These are phyloP conservation scores for Citrullus amarus DNA, from an alignment of 306 rosid species.

Conservation along the genomic window DNA sequence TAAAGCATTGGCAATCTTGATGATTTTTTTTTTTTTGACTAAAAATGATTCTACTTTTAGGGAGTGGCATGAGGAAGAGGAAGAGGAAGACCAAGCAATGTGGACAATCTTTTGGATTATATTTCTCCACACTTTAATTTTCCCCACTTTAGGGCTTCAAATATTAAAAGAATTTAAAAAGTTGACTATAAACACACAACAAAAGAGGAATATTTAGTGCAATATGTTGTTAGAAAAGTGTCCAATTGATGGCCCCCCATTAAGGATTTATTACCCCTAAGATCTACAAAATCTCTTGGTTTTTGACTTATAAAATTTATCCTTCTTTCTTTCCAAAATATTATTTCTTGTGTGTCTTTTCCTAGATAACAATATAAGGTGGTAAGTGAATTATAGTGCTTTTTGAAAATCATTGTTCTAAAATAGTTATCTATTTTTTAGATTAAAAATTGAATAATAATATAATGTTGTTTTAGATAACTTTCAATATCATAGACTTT, in stretches of 20 bases:
- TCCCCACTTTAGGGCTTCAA: constrained; percentile 7
- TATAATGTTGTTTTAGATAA: background rate
- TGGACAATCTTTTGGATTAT: constrained; percentile 5
- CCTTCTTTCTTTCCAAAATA: background rate
- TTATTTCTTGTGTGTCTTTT: background rate
- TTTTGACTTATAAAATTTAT: background rate
- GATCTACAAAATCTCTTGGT: background rate
- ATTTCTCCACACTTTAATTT: background rate
- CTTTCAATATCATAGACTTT: background rate
- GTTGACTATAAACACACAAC: background rate
- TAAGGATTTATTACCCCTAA: background rate
- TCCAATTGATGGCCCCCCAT: constrained; percentile 3
- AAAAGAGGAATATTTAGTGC: background rate
- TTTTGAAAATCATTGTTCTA: background rate
- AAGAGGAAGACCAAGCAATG: constrained; percentile 7
- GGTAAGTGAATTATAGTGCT: background rate
- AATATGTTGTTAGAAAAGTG: background rate
- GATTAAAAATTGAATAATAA: background rate
- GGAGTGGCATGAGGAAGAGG: background rate
- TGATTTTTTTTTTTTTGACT: background rate
- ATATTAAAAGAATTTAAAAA: background rate
- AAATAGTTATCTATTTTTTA: background rate
- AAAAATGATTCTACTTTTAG: background rate
- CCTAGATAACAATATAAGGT: background rate
- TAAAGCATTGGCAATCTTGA: background rate